Conservation (phyloP, 75 land plant genomes). For the Sequoiadendron giganteum region DNA sequence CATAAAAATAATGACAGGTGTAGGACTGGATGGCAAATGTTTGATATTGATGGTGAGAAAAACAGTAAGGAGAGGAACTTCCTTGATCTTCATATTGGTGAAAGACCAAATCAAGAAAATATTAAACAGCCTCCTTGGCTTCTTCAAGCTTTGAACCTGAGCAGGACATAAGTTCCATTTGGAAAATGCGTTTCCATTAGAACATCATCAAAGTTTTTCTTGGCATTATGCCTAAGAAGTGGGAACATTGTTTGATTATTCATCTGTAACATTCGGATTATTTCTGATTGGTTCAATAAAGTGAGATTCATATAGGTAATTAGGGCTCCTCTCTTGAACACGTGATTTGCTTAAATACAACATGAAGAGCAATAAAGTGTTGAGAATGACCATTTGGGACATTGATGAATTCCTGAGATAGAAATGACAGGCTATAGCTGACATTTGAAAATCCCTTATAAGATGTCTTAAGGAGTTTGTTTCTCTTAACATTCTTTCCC, state of each 20-base stretch:
- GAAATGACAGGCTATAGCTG: background rate
- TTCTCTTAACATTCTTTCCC: background rate
- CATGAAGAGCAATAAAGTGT: background rate
- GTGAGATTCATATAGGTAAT: background rate
- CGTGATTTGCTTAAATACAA: background rate
- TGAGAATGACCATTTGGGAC: background rate
- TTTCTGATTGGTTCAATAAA: constrained; percentile 8
- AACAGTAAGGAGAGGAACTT: constrained; percentile 8
- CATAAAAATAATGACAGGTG: background rate
- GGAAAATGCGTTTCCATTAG: background rate
- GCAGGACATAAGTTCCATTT: constrained; percentile 9
- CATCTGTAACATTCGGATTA: constrained; percentile 5
- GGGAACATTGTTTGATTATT: constrained; percentile 8
- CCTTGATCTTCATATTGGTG: constrained; percentile 11
- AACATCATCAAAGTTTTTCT: background rate
- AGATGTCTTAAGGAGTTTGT: background rate
- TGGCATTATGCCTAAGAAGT: background rate
- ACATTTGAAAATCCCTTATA: background rate
- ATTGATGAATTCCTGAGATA: background rate
- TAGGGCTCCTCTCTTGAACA: background rate
- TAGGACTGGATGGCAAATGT: constrained; percentile 1
- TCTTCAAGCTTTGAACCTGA: constrained; percentile 16
- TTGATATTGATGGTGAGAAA: background rate
- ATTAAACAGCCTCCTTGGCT: constrained; percentile 17
- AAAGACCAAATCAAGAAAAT: background rate